Percentiles rank a stretch among this genome's conserved stretches.
Evolutionary conservation across 108 stramenopile genomes (phyloP).

Genomic region (Aurantiochytrium sp.): DNA sequence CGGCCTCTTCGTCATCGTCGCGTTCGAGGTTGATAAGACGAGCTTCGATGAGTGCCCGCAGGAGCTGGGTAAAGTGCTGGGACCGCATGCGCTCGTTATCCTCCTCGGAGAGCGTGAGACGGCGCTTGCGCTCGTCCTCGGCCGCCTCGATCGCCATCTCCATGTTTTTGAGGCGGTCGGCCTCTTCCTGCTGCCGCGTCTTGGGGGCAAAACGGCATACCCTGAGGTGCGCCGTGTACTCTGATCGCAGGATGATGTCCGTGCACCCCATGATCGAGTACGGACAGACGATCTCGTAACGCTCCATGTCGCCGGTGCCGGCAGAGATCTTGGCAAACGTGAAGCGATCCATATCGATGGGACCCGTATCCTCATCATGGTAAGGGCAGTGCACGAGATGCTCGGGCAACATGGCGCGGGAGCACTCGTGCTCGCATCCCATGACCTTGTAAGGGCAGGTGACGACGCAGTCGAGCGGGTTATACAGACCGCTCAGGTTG

Average conservation of each 20-base stretch:
- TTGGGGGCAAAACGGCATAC: background rate
- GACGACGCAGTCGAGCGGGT: background rate
- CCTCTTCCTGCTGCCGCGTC: background rate
- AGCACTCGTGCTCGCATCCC: constrained; percentile 10
- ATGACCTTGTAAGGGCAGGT: background rate
- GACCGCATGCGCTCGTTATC: background rate
- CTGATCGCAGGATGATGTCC: constrained; percentile 4
- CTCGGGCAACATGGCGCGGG: constrained; percentile 3
- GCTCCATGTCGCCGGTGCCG: background rate
- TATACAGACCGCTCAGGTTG: background rate
- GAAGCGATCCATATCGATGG: background rate
- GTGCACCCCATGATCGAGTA: constrained; percentile 29
- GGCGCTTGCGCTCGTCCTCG: background rate
- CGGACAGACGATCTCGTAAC: constrained; percentile 7
- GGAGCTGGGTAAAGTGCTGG: background rate
- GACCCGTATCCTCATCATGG: background rate
- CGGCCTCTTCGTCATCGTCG: background rate
- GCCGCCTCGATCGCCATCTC: constrained; percentile 1
- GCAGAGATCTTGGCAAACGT: background rate
- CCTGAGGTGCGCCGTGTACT: background rate
- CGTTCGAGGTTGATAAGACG: background rate
- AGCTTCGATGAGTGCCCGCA: background rate
- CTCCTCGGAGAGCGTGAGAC: background rate
- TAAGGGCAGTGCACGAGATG: background rate
- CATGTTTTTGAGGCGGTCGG: background rate